Evolutionary conservation across 495 filamentous ascomycete genomes (phyloP).

Genomic region (Usnea hakonensis): DNA sequence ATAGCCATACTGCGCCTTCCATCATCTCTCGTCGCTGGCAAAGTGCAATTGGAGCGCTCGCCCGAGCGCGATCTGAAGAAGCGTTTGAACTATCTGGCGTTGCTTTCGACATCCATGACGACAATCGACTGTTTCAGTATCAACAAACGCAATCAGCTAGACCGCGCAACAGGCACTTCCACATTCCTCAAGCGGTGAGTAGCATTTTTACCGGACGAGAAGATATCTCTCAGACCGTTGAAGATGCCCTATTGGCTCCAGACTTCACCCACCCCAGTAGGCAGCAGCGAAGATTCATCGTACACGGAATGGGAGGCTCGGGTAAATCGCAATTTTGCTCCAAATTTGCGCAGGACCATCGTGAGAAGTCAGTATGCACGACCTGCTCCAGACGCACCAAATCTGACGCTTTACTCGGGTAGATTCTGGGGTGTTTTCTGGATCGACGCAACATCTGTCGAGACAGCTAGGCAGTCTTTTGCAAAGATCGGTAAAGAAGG

Average conservation of each 20-base stretch:
- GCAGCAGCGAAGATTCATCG: conserved; percentile 28
- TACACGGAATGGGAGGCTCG: conserved; percentile 33
- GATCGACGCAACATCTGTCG: conserved; percentile 22
- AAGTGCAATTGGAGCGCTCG: conserved; percentile 10
- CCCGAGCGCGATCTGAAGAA: conserved; percentile 13
- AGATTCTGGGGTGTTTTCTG: conserved; percentile 30
- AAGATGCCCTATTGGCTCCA: neutral
- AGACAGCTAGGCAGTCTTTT: conserved; percentile 19
- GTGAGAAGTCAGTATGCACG: conserved; percentile 17
- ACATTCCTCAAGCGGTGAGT: conserved; percentile 29
- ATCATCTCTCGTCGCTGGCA: conserved; percentile 16
- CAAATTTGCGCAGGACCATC: conserved; percentile 33
- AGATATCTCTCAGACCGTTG: conserved; percentile 5
- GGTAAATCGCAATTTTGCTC: conserved; percentile 33
- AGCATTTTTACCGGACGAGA: conserved; percentile 30
- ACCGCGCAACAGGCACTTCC: conserved; percentile 26
- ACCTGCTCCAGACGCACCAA: neutral
- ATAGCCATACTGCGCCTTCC: conserved; percentile 17
- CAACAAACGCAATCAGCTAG: conserved; percentile 7
- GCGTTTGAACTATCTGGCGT: conserved; percentile 10
- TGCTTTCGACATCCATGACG: conserved; percentile 17
- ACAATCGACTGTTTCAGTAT: conserved; percentile 11
- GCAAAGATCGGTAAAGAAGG: conserved; percentile 21
- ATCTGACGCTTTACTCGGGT: neutral
- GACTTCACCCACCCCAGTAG: neutral